These are phyloP conservation scores for Pulveroboletus sp. DNA, from an alignment of 768 basidiomycete species.

Conservation along the genomic window DNA sequence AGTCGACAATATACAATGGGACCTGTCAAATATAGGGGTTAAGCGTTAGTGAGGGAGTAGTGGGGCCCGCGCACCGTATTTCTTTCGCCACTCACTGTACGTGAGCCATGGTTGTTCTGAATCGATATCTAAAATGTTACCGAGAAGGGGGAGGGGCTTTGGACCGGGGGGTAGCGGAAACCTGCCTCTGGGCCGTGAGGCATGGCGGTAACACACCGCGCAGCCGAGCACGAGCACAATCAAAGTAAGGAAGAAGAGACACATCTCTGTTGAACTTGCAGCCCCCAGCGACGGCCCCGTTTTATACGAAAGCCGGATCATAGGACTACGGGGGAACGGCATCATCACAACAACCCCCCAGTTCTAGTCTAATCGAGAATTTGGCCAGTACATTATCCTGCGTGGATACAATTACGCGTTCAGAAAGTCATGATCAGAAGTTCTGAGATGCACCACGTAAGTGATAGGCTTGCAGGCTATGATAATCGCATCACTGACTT, in stretches of 20 bases:
- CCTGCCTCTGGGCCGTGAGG: constrained; percentile 1
- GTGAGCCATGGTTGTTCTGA: constrained; percentile 24
- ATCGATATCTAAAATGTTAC: constrained; percentile 23
- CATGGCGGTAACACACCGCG: constrained; percentile 4
- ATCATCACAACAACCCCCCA: constrained; percentile 8
- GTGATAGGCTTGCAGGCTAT: constrained; percentile 15
- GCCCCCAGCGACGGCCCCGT: not conserved
- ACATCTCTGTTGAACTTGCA: constrained; percentile 11
- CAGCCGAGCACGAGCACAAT: constrained; percentile 13
- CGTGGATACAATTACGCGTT: constrained; percentile 10
- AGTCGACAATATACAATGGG: constrained; percentile 27
- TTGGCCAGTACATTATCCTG: constrained; percentile 2
- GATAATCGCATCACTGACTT: constrained; percentile 19
- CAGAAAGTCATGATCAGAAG: constrained; percentile 4
- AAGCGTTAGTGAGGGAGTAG: not conserved
- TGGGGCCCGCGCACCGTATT: constrained; percentile 20
- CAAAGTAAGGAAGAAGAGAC: constrained; percentile 6
- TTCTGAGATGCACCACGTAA: constrained; percentile 22
- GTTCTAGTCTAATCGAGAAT: constrained; percentile 2
- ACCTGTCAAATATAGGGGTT: constrained; percentile 13
- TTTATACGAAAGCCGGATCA: constrained; percentile 15
- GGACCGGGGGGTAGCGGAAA: constrained; percentile 23
- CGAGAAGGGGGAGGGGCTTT: constrained; percentile 19
- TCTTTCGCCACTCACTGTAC: constrained; percentile 25
- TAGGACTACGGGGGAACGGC: constrained; percentile 3